Conservation (phyloP, 164 flowering plant genomes). For the Hamamelis virginiana region DNA sequence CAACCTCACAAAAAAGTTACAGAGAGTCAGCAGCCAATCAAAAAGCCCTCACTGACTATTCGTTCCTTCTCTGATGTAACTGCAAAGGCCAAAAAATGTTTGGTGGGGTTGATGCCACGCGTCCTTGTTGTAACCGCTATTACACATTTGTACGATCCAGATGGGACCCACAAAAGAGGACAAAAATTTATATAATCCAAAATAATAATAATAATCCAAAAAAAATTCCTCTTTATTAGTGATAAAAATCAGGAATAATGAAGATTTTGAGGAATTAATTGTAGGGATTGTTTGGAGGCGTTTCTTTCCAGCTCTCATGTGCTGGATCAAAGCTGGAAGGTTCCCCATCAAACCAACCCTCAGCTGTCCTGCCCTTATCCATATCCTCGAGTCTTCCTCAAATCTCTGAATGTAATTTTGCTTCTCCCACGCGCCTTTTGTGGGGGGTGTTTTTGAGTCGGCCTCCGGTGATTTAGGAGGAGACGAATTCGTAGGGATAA, state of each 20-base stretch:
- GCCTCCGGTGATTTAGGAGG: too few species aligned
- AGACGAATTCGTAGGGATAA: too few species aligned
- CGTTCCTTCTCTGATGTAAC: background rate
- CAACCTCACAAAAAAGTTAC: conserved; percentile 13
- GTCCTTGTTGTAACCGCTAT: conserved; percentile 10
- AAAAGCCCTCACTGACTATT: background rate
- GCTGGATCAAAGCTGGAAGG: conserved; percentile 48
- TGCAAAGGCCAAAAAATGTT: background rate
- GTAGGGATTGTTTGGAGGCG: too few species aligned
- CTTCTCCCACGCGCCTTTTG: too few species aligned
- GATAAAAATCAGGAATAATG: too few species aligned
- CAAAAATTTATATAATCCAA: background rate
- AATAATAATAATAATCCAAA: too few species aligned
- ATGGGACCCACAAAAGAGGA: background rate
- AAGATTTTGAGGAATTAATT: too few species aligned
- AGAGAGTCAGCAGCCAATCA: background rate
- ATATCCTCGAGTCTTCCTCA: background rate
- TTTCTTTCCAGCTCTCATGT: conserved; percentile 10
- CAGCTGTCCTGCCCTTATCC: conserved; percentile 19
- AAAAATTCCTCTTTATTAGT: too few species aligned
- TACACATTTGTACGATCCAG: background rate
- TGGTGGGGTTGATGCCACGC: conserved; percentile 17
- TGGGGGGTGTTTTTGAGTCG: too few species aligned
- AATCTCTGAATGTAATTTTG: too few species aligned
- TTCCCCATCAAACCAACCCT: conserved; percentile 13